Conservation (phyloP, 345 rosid genomes). For the Sonneratia alba region DNA sequence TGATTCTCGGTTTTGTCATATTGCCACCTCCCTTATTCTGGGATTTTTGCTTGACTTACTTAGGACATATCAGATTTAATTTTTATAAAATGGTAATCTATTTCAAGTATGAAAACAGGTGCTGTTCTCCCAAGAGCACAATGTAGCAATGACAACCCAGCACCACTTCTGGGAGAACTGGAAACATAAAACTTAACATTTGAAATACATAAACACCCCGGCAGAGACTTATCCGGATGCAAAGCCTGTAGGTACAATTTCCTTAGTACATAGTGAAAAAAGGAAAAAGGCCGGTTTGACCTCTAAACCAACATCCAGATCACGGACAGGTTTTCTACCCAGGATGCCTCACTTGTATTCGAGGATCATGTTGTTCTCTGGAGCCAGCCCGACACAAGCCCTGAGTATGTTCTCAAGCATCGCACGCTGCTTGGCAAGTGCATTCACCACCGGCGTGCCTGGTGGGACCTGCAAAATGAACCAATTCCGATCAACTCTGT, state of each 20-base stretch:
- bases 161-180: not conserved
- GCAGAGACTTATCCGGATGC: not conserved
- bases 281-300: not conserved
- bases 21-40: too few species aligned
- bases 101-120: too few species aligned
- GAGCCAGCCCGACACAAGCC: slow-evolving; percentile 89
- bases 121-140: too few species aligned
- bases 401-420: slow-evolving; percentile 96
- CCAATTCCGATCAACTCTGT: not conserved
- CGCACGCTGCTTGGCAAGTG: slow-evolving; percentile 88
- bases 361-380: slow-evolving; percentile 97
- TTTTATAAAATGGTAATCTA: too few species aligned
- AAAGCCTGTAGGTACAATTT: not conserved
- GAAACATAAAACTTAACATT: not conserved
- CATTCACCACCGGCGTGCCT: slow-evolving; percentile 94
- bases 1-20: too few species aligned
- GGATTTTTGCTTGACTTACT: too few species aligned
- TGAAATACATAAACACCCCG: not conserved
- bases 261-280: not conserved
- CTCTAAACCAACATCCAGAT: not conserved
- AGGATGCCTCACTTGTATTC: slow-evolving; percentile 66
- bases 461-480: slow-evolving; percentile 58
- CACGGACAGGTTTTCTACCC: not conserved
- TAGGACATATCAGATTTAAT: too few species aligned
- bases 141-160: not conserved